phyloP scores from a whole-genome alignment of 2,329 filamentous ascomycete species.

The Verticillium nubilum region DNA sequence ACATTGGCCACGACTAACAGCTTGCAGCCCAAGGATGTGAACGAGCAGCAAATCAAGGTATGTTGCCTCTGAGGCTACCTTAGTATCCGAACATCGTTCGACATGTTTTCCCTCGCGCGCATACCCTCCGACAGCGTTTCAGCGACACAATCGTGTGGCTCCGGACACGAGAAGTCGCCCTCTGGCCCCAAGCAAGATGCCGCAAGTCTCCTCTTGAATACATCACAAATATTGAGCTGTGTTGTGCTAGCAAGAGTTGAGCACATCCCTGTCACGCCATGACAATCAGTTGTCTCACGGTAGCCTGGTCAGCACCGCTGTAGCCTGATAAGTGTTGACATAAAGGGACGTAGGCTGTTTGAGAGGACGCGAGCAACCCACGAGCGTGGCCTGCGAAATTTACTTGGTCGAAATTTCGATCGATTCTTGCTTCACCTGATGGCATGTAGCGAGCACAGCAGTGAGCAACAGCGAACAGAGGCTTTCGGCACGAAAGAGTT shows the following conservation, averaged over 20 bases:
- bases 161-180: not conserved
- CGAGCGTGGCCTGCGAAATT: slow-evolving; percentile 5
- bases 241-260: slow-evolving; percentile 44
- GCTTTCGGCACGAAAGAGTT: not conserved
- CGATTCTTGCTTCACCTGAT: slow-evolving; percentile 4
- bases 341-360: slow-evolving; percentile 15
- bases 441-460: slow-evolving; percentile 42
- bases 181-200: slow-evolving; percentile 8
- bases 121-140: slow-evolving; percentile 23
- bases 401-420: slow-evolving; percentile 1
- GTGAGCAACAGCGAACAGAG: slow-evolving; percentile 34
- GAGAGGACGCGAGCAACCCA: slow-evolving; percentile 6
- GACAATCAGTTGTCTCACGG: slow-evolving; percentile 31
- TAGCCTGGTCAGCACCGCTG: slow-evolving; percentile 49
- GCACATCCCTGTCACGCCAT: slow-evolving; percentile 47
- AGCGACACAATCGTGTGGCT: slow-evolving; percentile 5
- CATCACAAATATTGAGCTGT: slow-evolving; percentile 19
- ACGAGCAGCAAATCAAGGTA: slow-evolving; percentile 99
- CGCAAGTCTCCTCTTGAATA: slow-evolving; percentile 23
- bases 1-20: slow-evolving; percentile 37
- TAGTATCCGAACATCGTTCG: slow-evolving; percentile 67
- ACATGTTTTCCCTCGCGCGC: slow-evolving; percentile 40
- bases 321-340: slow-evolving; percentile 17
- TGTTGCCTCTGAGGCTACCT: slow-evolving; percentile 81
- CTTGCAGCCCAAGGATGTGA: slow-evolving; percentile 84